Evolutionary conservation across 2,329 filamentous ascomycete species (phyloP).

Genomic region (Triangularia setosa): DNA sequence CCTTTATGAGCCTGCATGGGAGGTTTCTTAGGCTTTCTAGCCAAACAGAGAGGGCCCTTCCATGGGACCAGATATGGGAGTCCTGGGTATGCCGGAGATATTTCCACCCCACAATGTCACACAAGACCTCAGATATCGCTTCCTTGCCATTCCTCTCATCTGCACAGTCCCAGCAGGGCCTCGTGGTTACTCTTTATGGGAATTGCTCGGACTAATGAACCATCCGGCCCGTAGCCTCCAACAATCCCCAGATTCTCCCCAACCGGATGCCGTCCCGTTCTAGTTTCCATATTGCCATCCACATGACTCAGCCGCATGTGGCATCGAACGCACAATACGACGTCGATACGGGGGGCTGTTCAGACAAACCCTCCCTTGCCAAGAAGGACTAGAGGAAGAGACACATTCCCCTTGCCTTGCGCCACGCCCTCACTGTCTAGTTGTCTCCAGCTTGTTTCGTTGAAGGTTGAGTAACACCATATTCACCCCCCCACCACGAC

Average conservation of each 20-base stretch:
- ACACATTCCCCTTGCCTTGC: background rate
- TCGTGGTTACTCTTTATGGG: background rate
- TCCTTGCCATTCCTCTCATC: background rate
- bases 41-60: background rate
- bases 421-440: background rate
- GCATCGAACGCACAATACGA: background rate
- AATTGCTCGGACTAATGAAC: background rate
- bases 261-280: background rate
- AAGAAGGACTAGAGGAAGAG: background rate
- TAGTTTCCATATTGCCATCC: background rate
- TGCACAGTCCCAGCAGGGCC: background rate
- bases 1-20: background rate
- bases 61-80: background rate
- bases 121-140: background rate
- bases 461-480: background rate
- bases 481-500: background rate
- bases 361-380: background rate
- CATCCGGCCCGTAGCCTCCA: background rate
- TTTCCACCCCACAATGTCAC: background rate
- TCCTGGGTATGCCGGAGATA: background rate
- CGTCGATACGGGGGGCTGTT: background rate
- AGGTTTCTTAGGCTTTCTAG: background rate
- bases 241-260: background rate
- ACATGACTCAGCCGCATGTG: background rate
- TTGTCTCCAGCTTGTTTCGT: background rate